Evolutionary conservation across 1,284 basidiomycete species (phyloP).

Genomic region (Ganoderma multipileum): DNA sequence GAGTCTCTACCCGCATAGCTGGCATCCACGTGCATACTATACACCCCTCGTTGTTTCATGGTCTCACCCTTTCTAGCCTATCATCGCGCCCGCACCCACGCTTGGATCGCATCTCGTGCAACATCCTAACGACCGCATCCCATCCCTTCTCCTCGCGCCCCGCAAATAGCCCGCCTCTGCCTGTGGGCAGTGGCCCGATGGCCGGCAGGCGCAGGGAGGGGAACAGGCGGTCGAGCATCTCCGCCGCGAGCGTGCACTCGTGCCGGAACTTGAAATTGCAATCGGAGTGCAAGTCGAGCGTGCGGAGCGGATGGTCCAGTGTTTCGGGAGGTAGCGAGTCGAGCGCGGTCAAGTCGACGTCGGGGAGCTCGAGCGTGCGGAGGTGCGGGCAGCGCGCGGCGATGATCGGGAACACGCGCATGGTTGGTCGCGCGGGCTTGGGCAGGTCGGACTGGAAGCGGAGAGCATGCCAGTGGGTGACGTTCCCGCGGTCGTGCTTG

Average conservation of each 20-base stretch:
- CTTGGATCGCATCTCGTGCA: neutral
- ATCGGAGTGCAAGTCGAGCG: neutral
- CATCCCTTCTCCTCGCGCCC: neutral
- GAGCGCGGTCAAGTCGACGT: neutral
- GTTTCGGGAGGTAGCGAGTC: neutral
- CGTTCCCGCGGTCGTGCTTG: neutral
- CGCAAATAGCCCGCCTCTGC: too few species aligned
- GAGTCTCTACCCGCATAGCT: too few species aligned
- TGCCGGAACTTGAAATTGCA: neutral
- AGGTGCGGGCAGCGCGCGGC: neutral
- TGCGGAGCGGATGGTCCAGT: neutral
- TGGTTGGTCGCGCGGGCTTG: neutral
- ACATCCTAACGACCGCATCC: neutral
- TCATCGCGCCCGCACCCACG: neutral
- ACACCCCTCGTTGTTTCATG: too few species aligned
- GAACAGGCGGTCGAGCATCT: slow-evolving; percentile 10
- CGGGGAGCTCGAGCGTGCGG: neutral
- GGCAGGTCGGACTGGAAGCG: neutral
- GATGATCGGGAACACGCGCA: neutral
- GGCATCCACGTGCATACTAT: too few species aligned
- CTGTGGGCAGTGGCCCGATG: too few species aligned
- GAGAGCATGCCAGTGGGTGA: too few species aligned
- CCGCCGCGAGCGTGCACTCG: neutral
- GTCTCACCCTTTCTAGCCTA: too few species aligned
- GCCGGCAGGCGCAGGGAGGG: neutral